Evolutionary conservation across 768 basidiomycete genomes (phyloP), one percentile per base, ranked within the genome.

Genomic region (Rubroboletus pulcherrimus): DNA sequence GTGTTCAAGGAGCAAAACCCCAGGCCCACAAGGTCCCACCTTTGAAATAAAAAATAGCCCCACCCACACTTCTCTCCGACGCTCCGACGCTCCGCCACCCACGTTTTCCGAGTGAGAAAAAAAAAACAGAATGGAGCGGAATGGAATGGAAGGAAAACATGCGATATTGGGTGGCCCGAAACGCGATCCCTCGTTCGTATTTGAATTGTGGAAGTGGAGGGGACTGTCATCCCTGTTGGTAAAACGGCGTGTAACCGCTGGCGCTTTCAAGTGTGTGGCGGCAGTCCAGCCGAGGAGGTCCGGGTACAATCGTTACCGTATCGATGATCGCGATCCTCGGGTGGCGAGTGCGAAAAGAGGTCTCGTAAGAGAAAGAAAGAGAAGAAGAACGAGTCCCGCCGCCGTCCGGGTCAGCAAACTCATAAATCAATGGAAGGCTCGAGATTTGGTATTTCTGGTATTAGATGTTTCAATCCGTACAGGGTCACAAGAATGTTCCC

Each of bases 401-500:
- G 58, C 35, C 33, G 44, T 24, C 51, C 51, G 44, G 49, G 55
- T 63, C 61, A 63, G 31, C 43, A 19, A 24, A 29, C 24, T 47
- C 57, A 56, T 51, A 19, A 51, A 60, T 60, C 44, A 61, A 47
- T 9, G 31, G 19, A 34, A 30, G 43, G 17, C 44, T 51, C 19
- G 19, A 51, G 53, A 45, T 8, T 10, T 47, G 57, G 64, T 26
- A 61, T 45, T 50, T 38, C 44, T 60, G 53, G 54, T 51, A 63
- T 62, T 56, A 56, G 42, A 35, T 53, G 65, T 56, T 67, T 65
- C 65, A n/a, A 53, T 61, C 52, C 49, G 29, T 61, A 61, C 64
- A 53, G 35, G 49, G 48, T 51, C 54, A 65, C 64, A 67, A 65
- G 56, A 61, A 58, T 35, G 53, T 44, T 51, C 31, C 53, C 46